Base-by-base conservation (phyloP, 2,329 filamentous ascomycete species). In the Didymella exigua region DNA sequence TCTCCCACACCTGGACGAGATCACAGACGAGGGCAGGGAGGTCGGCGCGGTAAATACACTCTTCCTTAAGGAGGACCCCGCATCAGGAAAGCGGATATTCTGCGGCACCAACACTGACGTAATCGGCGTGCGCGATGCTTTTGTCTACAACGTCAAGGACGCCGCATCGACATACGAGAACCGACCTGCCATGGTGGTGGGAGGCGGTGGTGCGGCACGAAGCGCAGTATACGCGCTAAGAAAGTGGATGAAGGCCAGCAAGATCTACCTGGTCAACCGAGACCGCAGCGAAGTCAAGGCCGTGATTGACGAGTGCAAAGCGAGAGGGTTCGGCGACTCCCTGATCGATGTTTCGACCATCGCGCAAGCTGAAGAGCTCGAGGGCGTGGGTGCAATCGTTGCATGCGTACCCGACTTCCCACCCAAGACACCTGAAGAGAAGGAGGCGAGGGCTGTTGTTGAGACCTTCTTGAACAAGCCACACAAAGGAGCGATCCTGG, bases 51-150 rank as follows among this genome's bases (percentile, higher is more conserved):
- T 89, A 75, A 93, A 95, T 79, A 93, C 89, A 1, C 82, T 93
- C 49, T 92, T 88, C 77, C 72, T 89, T 43, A 80, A 83, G 16
- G 74, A 77, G 37, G 77, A 79, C 45, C 71, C 73, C 1, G 62
- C 72, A 29, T 74, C 79, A 49, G 80, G 82, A 50, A 75, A 75
- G 37, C 77, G 81, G 19, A 68, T 82, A 47, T 84, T 84, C 61
- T 85, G 88, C 72, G 90, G 90, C 53, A 89, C 89, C 40, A 93
- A 95, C 78, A 93, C 90, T 4, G 90, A 93, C 74, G 89, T 88
- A 56, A 81, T 91, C 50, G 90, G 90, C 26, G 87, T 93, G 58
- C 83, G 88, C 18, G 89, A 93, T 69, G 84, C 88, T 8, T 89
- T 93, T 65, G 75, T 76, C 63, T 67, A 77, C 26, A 79, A 79